phyloP scores from a whole-genome alignment of 805 yeast species.

The Saturnispora besseyi region DNA sequence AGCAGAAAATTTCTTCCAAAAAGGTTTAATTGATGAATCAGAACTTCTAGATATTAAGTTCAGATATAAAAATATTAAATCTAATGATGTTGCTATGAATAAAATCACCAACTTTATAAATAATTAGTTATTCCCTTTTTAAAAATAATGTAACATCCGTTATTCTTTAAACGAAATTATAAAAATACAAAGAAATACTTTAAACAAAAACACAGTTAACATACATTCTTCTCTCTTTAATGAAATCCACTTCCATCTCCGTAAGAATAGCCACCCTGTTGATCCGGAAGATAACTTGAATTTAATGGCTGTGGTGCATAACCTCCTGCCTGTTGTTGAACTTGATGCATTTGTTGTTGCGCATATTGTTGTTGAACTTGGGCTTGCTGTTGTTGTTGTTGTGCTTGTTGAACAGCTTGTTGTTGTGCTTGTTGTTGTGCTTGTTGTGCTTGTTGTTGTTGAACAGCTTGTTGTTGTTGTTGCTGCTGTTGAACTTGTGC shows the following conservation, averaged over 20 bases:
- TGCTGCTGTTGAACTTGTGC: conserved; percentile 26
- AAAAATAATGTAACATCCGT: background rate
- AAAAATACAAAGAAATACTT: background rate
- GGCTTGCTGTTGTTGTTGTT: conserved; percentile 22
- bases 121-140: background rate
- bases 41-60: conserved; percentile 3
- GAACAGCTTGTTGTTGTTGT: conserved; percentile 23
- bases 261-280: conserved; percentile 10
- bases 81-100: background rate
- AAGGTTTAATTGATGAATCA: conserved; percentile 10
- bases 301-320: conserved; percentile 2
- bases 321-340: conserved; percentile 10
- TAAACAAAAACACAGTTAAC: background rate
- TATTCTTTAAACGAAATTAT: no score
- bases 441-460: conserved; percentile 11
- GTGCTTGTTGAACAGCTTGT: conserved; percentile 19
- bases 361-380: conserved; percentile 14
- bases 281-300: conserved; percentile 7
- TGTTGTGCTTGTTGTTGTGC: conserved; percentile 20
- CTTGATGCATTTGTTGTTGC: conserved; percentile 22
- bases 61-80: conserved; percentile 1
- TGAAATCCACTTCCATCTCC: conserved; percentile 14
- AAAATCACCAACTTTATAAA: background rate
- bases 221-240: conserved; percentile 1
- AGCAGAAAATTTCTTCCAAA: conserved; percentile 1